phyloP scores from a whole-genome alignment of 2,329 filamentous ascomycete genomes.

The Colletotrichum tanaceti region DNA sequence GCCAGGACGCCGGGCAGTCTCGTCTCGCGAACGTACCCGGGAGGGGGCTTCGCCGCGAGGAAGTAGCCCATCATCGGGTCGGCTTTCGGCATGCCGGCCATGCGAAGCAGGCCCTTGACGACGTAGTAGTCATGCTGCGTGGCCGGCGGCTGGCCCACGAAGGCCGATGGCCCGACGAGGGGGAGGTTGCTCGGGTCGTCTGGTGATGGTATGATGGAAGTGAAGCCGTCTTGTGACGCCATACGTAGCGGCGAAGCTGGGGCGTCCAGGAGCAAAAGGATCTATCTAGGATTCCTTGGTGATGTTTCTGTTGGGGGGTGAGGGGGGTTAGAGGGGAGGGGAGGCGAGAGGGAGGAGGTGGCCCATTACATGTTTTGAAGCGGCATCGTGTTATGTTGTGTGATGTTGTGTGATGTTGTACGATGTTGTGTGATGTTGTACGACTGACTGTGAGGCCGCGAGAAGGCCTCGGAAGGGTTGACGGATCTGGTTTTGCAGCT shows the following conservation, averaged over 20 bases:
- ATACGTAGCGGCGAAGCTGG: slow-evolving; percentile 6
- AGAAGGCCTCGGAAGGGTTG: no score
- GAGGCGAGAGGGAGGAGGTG: no score
- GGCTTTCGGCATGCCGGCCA: slow-evolving; percentile 36
- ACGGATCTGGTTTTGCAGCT: no score
- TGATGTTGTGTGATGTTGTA: no score
- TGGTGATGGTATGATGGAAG: background rate
- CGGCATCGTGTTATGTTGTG: background rate
- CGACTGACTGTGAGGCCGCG: no score
- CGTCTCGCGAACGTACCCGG: slow-evolving; percentile 44
- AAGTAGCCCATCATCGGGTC: slow-evolving; percentile 43
- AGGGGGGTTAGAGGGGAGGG: background rate
- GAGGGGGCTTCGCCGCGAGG: slow-evolving; percentile 39
- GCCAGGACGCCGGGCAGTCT: slow-evolving; percentile 45
- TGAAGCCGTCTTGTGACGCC: slow-evolving; percentile 19
- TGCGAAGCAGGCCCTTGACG: slow-evolving; percentile 30
- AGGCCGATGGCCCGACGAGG: slow-evolving; percentile 25
- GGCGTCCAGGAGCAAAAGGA: background rate
- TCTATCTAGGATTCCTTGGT: background rate
- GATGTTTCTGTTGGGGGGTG: no score
- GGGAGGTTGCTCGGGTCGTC: slow-evolving; percentile 27
- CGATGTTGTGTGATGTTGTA: no score
- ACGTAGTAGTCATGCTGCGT: slow-evolving; percentile 34
- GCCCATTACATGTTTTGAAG: background rate
- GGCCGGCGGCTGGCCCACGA: slow-evolving; percentile 29